Evolutionary conservation across 2,329 filamentous ascomycete species (phyloP).

Genomic region (Colletotrichum simmondsii): DNA sequence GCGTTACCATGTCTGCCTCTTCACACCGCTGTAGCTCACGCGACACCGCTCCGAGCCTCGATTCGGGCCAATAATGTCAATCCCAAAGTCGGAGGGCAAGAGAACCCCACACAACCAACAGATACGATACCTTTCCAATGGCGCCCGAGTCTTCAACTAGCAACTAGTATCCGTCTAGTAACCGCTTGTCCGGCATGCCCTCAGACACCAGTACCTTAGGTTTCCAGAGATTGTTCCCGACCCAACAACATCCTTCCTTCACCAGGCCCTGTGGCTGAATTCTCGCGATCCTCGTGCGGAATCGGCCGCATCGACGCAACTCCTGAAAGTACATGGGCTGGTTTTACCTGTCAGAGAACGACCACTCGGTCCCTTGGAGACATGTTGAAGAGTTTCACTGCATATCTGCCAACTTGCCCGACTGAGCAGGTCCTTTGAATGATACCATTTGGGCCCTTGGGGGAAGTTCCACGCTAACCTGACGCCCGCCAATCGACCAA

Average conservation of each 20-base stretch:
- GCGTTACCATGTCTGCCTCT: slow-evolving; percentile 4
- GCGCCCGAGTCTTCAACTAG: neutral
- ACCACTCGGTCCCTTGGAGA: neutral
- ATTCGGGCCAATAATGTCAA: slow-evolving; percentile 1
- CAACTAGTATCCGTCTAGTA: neutral
- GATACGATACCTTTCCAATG: neutral
- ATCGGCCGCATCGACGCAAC: neutral
- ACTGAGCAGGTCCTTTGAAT: slow-evolving; percentile 23
- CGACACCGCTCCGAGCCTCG: slow-evolving; percentile 17
- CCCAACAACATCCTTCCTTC: neutral
- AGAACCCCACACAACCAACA: slow-evolving; percentile 22
- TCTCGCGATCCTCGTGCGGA: neutral
- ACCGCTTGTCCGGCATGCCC: neutral
- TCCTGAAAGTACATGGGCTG: neutral
- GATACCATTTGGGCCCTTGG: slow-evolving; percentile 6
- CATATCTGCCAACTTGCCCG: slow-evolving; percentile 25
- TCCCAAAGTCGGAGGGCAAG: neutral
- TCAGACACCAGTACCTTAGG: neutral
- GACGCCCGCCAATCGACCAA: slow-evolving; percentile 13
- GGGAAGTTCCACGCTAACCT: slow-evolving; percentile 2
- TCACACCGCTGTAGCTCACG: slow-evolving; percentile 28
- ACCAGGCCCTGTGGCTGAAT: neutral
- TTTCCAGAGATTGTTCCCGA: neutral
- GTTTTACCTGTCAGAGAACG: neutral
- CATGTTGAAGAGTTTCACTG: slow-evolving; percentile 28